These are phyloP conservation scores for Mortierella sp. DNA, from an alignment of 371 early-diverging fungal genomes.

Conservation along the genomic window DNA sequence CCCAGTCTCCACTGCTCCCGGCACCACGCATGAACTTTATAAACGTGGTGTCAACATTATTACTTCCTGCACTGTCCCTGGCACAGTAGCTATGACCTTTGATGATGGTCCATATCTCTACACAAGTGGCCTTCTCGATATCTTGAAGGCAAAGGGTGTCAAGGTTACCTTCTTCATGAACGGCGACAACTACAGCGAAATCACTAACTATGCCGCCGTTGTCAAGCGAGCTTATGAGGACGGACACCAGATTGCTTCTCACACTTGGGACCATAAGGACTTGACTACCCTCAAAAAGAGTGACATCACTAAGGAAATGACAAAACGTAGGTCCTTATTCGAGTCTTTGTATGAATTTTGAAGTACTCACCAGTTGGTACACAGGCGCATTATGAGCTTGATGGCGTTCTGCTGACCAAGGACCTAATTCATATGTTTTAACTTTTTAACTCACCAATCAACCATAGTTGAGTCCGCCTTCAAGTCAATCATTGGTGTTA, in stretches of 20 bases:
- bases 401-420: not conserved
- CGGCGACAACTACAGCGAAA: conserved; percentile 63
- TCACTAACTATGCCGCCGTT: conserved; percentile 32
- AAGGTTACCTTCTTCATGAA: conserved; percentile 73
- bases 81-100: conserved; percentile 67
- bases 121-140: conserved; percentile 58
- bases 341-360: not conserved
- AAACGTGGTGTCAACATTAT: conserved; percentile 19
- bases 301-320: conserved; percentile 19
- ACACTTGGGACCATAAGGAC: conserved; percentile 68
- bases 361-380: too few species aligned
- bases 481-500: conserved; percentile 22
- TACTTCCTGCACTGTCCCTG: conserved; percentile 53
- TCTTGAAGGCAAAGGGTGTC: conserved; percentile 50
- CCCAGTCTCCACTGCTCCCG: conserved; percentile 7
- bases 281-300: not conserved
- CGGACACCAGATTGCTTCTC: conserved; percentile 71
- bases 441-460: not conserved
- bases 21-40: not conserved
- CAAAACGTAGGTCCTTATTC: conserved; percentile 27
- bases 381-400: too few species aligned
- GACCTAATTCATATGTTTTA: not conserved
- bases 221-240: conserved; percentile 56
- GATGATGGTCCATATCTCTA: conserved; percentile 66
- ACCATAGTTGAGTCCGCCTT: conserved; percentile 39